phyloP scores from a whole-genome alignment of 805 yeast genomes.

The Cyberlindnera saturnus region DNA sequence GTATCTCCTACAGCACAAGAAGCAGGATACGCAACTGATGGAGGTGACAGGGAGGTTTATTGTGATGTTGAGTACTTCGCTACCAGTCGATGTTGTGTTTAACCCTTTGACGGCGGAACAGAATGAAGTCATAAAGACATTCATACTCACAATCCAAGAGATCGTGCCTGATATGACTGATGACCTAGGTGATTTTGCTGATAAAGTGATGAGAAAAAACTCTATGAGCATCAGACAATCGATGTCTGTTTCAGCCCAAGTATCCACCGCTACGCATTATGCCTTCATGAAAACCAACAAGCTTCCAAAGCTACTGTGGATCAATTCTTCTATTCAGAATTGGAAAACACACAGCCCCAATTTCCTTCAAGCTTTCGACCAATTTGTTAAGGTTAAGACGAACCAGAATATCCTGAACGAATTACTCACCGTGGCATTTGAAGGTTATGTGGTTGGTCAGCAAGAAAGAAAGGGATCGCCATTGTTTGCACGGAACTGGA shows the following conservation, averaged over 20 bases:
- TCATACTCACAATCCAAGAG: conserved; percentile 4
- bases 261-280: conserved; percentile 4
- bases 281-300: conserved; percentile 20
- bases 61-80: conserved; percentile 5
- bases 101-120: conserved; percentile 6
- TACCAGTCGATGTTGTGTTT: conserved; percentile 7
- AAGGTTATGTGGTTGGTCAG: conserved; percentile 33
- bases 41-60: conserved; percentile 12
- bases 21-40: background rate
- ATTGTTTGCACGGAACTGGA: conserved; percentile 36
- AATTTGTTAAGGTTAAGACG: conserved; percentile 27
- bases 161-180: conserved; percentile 8
- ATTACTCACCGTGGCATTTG: conserved; percentile 37
- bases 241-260: conserved; percentile 2
- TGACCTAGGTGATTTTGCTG: conserved; percentile 7
- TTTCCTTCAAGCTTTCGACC: conserved; percentile 28
- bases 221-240: conserved; percentile 10
- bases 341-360: conserved; percentile 28
- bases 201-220: conserved; percentile 10
- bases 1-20: conserved; percentile 4
- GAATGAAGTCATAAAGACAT: conserved; percentile 5
- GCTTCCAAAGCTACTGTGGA: conserved; percentile 28
- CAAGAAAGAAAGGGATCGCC: conserved; percentile 29
- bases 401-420: conserved; percentile 28
- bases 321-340: conserved; percentile 29